Evolutionary conservation across 257 asterid species (phyloP).

Genomic region (Petunia secreta): DNA sequence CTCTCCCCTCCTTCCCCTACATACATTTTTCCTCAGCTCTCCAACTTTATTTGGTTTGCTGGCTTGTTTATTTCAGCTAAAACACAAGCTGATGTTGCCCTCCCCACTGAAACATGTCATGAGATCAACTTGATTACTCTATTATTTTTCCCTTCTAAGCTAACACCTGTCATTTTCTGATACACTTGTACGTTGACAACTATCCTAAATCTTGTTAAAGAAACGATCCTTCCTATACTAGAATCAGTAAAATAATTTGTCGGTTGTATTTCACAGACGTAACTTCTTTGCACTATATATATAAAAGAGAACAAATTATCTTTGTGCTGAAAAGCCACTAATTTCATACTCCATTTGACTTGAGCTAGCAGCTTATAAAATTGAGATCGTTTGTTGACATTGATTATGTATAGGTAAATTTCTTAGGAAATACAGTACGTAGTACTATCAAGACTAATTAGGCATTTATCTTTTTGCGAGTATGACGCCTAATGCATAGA

Average conservation of each 20-base stretch:
- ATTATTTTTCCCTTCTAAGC: not conserved
- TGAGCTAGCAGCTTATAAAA: not conserved
- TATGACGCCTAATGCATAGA: not conserved
- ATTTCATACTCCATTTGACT: not conserved
- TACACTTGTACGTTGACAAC: not conserved
- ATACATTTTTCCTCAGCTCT: too few relatives aligned
- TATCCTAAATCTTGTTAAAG: not conserved
- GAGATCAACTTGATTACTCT: conserved; percentile 20
- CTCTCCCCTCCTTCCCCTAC: not conserved
- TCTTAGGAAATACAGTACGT: not conserved
- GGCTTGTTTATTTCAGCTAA: conserved; percentile 2
- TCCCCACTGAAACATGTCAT: conserved; percentile 16
- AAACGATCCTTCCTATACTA: not conserved
- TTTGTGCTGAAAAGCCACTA: not conserved
- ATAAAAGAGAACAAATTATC: not conserved
- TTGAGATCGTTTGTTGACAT: not conserved
- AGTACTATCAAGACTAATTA: too few relatives aligned
- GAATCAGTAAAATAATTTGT: not conserved
- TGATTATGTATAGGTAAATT: not conserved
- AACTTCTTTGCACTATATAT: not conserved
- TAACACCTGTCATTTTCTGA: not conserved
- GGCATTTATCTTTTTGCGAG: not conserved
- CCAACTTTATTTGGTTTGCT: conserved; percentile 4
- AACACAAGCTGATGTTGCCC: conserved; percentile 23
- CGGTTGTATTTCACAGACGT: not conserved